Conservation (phyloP, 805 yeast species). For the Blastobotrys muscicola region DNA sequence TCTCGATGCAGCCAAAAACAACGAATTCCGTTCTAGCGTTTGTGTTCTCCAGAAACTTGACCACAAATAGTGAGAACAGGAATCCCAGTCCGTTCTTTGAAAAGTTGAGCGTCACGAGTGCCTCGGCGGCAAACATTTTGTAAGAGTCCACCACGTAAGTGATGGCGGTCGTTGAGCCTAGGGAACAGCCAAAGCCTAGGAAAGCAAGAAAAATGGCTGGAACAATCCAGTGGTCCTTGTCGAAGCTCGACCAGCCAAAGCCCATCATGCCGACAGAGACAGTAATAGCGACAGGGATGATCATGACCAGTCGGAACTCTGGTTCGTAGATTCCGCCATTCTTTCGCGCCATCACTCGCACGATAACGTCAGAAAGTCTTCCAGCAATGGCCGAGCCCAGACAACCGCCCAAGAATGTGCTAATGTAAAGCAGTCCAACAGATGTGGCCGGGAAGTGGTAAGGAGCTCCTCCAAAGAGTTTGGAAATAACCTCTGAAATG, state of each 20-base stretch:
- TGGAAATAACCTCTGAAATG: constrained; percentile 46
- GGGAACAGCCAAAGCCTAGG: constrained; percentile 49
- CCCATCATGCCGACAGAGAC: constrained; percentile 47
- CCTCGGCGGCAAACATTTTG: constrained; percentile 47
- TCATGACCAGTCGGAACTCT: constrained; percentile 48
- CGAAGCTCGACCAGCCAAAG: constrained; percentile 49
- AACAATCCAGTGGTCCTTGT: constrained; percentile 43
- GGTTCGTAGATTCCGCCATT: constrained; percentile 55
- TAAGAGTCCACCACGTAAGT: constrained; percentile 52
- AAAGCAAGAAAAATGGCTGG: constrained; percentile 49
- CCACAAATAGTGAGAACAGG: constrained; percentile 47
- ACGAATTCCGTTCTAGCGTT: constrained; percentile 42
- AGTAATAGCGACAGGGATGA: constrained; percentile 38
- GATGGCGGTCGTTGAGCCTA: constrained; percentile 53
- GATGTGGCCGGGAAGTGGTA: constrained; percentile 38
- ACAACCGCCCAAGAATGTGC: constrained; percentile 50
- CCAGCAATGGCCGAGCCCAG: constrained; percentile 50
- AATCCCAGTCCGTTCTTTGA: constrained; percentile 48
- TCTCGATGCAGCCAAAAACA: constrained; percentile 44
- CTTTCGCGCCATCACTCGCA: constrained; percentile 33
- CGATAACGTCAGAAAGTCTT: constrained; percentile 38
- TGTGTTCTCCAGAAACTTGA: constrained; percentile 31
- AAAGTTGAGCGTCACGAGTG: constrained; percentile 47
- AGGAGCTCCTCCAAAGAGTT: constrained; percentile 37
- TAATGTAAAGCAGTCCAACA: constrained; percentile 44